Base-by-base conservation (phyloP, 2,329 filamentous ascomycete species). In the Verticillium nonalfalfae region DNA sequence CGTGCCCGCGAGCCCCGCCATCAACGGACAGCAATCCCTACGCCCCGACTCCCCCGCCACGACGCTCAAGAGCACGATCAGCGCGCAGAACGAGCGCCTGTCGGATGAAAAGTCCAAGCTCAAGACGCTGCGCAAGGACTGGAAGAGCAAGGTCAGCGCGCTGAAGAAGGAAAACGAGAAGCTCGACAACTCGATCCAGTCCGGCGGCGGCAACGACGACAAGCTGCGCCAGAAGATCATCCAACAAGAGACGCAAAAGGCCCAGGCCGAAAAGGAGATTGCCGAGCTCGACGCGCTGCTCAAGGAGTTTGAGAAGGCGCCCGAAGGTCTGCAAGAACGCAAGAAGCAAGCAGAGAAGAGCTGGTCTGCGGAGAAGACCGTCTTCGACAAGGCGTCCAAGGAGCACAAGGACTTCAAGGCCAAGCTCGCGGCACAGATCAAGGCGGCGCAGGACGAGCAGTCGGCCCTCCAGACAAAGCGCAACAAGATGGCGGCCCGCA, bases 11-110 rank as follows among this genome's bases (percentile, higher is more conserved):
- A 71, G 72, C 62, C 70, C 66, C 61, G 68, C 67, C 31, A 70
- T 72, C 15, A 76, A 76, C 60, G 76, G 75, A 33, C 86, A 87
- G 69, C 83, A 86, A 62, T 83, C 85, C 18, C 81, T 90, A 38
- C 86, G 89, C 57, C 90, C 90, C 33, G 88, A 90, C 64, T 93
- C 90, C 13, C 90, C 90, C 2, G 87, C 86, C 10, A 91, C 89
- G 10, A 93, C 90, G 1, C 80, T 94, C 45, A 88, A 86, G 72
- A 90, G 89, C 35, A 92, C 90, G 1, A 91, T 93, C 67, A 85
- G 85, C 56, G 85, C 88, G 11, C 85, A 88, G 57, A 89, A 93
- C 70, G 80, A 83, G 62, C 90, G 89, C 72, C 79, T 93, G 36
- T 79, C 83, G 31, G 89, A 93, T 64, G 86, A 89, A 68, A 88